Evolutionary conservation across 1,139 yeast genomes (phyloP).

Genomic region (Pichia sorboxylosa): DNA sequence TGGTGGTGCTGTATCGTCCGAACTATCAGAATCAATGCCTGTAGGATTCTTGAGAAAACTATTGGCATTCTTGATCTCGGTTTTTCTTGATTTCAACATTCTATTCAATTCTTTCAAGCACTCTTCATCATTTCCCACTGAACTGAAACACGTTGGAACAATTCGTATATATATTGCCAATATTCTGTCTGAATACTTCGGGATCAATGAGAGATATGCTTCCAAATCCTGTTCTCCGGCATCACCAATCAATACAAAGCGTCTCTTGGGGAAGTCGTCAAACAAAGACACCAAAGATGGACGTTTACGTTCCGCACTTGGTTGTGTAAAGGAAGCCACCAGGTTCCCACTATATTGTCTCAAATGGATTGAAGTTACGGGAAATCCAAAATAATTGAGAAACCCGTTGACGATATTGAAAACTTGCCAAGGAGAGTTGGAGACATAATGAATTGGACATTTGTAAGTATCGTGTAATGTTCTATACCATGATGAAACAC

Average conservation of each 20-base stretch:
- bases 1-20: not conserved
- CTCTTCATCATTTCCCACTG: slow-evolving; percentile 31
- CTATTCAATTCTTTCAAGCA: slow-evolving; percentile 29
- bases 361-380: slow-evolving; percentile 68
- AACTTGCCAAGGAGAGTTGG: slow-evolving; percentile 91
- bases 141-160: slow-evolving; percentile 58
- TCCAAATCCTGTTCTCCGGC: slow-evolving; percentile 94
- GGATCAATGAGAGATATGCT: slow-evolving; percentile 70
- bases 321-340: slow-evolving; percentile 71
- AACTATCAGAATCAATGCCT: slow-evolving; percentile 11
- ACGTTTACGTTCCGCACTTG: slow-evolving; percentile 72
- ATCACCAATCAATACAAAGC: slow-evolving; percentile 81
- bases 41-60: slow-evolving; percentile 8
- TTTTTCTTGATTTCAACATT: slow-evolving; percentile 13
- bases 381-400: slow-evolving; percentile 44
- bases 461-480: slow-evolving; percentile 23
- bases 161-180: slow-evolving; percentile 72
- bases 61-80: not conserved
- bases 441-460: slow-evolving; percentile 68
- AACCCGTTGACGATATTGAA: slow-evolving; percentile 55
- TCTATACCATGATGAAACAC: slow-evolving; percentile 63
- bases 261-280: slow-evolving; percentile 63
- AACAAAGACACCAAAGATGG: slow-evolving; percentile 53
- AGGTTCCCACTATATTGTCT: slow-evolving; percentile 81
- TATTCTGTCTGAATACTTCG: slow-evolving; percentile 47